Conservation (phyloP, 1,284 basidiomycete species). For the Moniliophthora roreri region DNA sequence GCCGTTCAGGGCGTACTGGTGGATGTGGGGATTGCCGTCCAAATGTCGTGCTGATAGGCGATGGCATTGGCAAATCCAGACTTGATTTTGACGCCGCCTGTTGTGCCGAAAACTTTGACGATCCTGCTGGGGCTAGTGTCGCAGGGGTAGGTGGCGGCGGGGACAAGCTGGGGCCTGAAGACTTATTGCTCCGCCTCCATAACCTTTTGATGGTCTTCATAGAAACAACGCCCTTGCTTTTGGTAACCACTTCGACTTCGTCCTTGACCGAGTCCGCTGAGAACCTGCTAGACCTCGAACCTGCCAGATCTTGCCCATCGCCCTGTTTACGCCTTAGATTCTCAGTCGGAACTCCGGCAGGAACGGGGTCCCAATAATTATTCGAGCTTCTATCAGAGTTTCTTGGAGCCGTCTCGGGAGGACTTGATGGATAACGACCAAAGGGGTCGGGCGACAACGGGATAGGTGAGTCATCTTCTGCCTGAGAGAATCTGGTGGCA, state of each 20-base stretch:
- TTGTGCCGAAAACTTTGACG: constrained; percentile 9
- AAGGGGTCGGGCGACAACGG: constrained; percentile 81
- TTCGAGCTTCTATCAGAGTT: constrained; percentile 23
- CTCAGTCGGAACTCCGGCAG: constrained; percentile 7
- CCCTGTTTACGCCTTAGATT: constrained; percentile 15
- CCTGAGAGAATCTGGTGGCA: constrained; percentile 15
- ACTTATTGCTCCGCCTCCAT: constrained; percentile 71
- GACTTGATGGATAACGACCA: constrained; percentile 58
- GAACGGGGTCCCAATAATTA: constrained; percentile 40
- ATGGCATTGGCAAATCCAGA: neutral
- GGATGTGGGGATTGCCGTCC: constrained; percentile 15
- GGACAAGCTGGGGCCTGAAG: constrained; percentile 29
- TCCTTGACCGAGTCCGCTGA: constrained; percentile 65
- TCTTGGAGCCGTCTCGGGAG: constrained; percentile 30
- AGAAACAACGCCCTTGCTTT: neutral
- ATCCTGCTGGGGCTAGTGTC: constrained; percentile 15
- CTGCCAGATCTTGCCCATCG: constrained; percentile 20
- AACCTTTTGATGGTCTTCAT: constrained; percentile 71
- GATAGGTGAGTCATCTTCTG: constrained; percentile 48
- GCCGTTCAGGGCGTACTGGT: constrained; percentile 34
- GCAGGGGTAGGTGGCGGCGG: constrained; percentile 28
- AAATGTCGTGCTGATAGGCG: neutral
- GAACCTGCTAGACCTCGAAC: constrained; percentile 60
- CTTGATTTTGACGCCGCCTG: constrained; percentile 6
- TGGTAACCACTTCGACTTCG: constrained; percentile 23